phyloP scores from a whole-genome alignment of 805 yeast species.

The Candida manassasensis region DNA sequence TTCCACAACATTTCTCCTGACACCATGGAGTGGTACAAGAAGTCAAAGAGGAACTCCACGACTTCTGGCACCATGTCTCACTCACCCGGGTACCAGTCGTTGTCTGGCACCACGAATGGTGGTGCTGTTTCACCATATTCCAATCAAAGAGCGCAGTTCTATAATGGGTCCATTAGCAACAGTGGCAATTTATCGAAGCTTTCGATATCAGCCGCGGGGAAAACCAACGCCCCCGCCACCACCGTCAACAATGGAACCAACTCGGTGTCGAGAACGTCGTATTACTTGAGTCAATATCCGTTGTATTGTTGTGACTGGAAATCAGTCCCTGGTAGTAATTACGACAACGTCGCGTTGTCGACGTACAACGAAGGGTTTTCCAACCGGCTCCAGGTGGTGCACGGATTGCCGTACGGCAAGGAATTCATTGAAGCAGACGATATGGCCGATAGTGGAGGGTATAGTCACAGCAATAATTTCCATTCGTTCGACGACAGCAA shows the following conservation, averaged over 20 bases:
- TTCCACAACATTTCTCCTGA: no score
- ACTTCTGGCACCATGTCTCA: slow-evolving; percentile 5
- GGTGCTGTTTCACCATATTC: not conserved
- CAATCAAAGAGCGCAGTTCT: slow-evolving; percentile 1
- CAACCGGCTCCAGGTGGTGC: slow-evolving; percentile 56
- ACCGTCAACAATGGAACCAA: not conserved
- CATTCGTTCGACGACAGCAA: slow-evolving; percentile 5
- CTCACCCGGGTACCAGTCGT: slow-evolving; percentile 8
- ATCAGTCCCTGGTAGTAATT: slow-evolving; percentile 17
- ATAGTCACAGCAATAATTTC: not conserved
- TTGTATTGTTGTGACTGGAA: slow-evolving; percentile 36
- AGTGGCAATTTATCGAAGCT: not conserved
- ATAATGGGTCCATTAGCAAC: not conserved
- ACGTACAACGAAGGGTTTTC: slow-evolving; percentile 74
- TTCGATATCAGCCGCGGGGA: not conserved
- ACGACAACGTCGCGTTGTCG: slow-evolving; percentile 59
- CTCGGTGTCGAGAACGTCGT: slow-evolving; percentile 17
- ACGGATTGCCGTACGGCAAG: slow-evolving; percentile 24
- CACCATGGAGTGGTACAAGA: slow-evolving; percentile 12
- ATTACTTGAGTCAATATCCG: slow-evolving; percentile 26
- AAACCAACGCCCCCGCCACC: not conserved
- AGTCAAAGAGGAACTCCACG: slow-evolving; percentile 9
- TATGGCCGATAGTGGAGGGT: slow-evolving; percentile 4
- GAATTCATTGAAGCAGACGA: slow-evolving; percentile 17
- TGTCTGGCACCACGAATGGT: slow-evolving; percentile 4